Base-by-base conservation (phyloP, 2,329 filamentous ascomycete species). In the Fusarium robinianum region DNA sequence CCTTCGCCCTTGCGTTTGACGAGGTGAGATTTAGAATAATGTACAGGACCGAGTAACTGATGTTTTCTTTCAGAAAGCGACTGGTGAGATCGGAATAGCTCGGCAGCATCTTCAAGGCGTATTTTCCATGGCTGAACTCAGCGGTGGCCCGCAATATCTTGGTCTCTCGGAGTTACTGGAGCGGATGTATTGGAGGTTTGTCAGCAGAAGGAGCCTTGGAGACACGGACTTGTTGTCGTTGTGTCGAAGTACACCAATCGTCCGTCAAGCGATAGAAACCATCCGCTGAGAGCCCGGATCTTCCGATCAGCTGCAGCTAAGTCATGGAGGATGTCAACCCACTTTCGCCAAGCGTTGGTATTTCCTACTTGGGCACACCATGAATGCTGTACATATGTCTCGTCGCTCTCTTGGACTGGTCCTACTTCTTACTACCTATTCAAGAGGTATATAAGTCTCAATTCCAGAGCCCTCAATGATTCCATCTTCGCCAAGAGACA, bases 1-100 rank as follows among this genome's bases (percentile, higher is more conserved):
- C 47, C 18, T 19, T 48, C 15, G 45, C 47, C 3, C 11, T 51
- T 15, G 47, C 31, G 7, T 27, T 49, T 7, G 39, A 51, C 5
- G 39, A 49, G 34, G 47, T 44, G 17, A 21, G 23, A 27, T n/a
- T 21, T 17, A n/a, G 8, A 19, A 8, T 11, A 32, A 21, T 4
- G 10, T 29, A 9, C 12, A 7, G 25, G 22, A 11, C 3, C 3
- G 14, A 11, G 21, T 27, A 3, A 33, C 16, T 35, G 8, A 33
- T 14, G 6, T 27, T 6, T 17, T 6, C 6, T 15, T 31, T 3
- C 3, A 41, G 38, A 16, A 33, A 10, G 22, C 6, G 23, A 22
- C 10, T 27, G 29, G 38, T 15, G 12, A 33, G 3, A 16, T 27
- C 6, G 22, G 6, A 32, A 18, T 27, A 31, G 38, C 38, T 17